Percentiles rank a stretch among this genome's conserved stretches.
Evolutionary conservation across 768 basidiomycete genomes (phyloP).

Genomic region (Tulasnella sp.): DNA sequence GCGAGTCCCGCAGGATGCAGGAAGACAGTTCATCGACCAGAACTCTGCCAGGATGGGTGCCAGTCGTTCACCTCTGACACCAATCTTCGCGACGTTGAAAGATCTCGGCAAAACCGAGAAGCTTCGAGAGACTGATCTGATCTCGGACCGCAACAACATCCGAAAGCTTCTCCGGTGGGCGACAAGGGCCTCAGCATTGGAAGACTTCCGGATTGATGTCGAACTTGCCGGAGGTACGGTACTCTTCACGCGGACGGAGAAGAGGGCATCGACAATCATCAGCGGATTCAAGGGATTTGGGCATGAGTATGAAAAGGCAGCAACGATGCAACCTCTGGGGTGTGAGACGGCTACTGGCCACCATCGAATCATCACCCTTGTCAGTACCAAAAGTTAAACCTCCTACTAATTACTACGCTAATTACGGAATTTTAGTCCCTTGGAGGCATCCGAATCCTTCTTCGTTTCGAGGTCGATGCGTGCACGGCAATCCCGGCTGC

Average conservation of each 20-base stretch:
- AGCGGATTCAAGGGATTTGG: slow-evolving; percentile 34
- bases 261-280: slow-evolving; percentile 20
- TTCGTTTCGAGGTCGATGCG: slow-evolving; percentile 8
- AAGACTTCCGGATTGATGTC: slow-evolving; percentile 58
- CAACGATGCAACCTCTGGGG: slow-evolving; percentile 37
- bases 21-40: slow-evolving; percentile 42
- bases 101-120: slow-evolving; percentile 26
- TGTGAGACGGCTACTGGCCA: slow-evolving; percentile 46
- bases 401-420: background rate
- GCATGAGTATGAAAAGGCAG: slow-evolving; percentile 48
- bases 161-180: slow-evolving; percentile 54
- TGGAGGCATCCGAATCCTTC: slow-evolving; percentile 1
- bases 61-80: slow-evolving; percentile 33
- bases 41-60: slow-evolving; percentile 31
- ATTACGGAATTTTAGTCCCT: background rate
- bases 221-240: slow-evolving; percentile 54
- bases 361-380: slow-evolving; percentile 52
- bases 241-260: slow-evolving; percentile 52
- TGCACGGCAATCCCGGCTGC: background rate
- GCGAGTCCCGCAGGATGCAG: slow-evolving; percentile 43
- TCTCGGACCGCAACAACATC: slow-evolving; percentile 57
- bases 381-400: slow-evolving; percentile 27
- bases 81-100: slow-evolving; percentile 51
- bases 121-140: slow-evolving; percentile 34
- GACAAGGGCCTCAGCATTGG: slow-evolving; percentile 16